Evolutionary conservation across 805 yeast genomes (phyloP).

Genomic region (Jamesozyma gamospora): DNA sequence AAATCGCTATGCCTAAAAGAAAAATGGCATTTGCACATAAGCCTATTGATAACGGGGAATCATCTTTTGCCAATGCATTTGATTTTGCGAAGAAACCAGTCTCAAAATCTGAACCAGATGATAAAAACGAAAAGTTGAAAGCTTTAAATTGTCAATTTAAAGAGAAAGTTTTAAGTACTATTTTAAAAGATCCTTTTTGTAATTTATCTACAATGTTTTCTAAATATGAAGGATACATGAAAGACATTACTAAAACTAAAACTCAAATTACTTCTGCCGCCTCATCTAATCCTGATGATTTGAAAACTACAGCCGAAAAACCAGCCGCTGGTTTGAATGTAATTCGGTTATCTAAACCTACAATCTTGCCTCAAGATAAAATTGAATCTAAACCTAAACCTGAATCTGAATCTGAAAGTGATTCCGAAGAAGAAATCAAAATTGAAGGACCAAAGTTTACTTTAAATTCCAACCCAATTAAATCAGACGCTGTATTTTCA

Average conservation of each 20-base stretch:
- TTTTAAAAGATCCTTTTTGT: conserved; percentile 38
- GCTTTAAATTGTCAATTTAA: conserved; percentile 59
- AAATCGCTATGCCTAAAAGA: conserved; percentile 51
- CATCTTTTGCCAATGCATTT: conserved; percentile 14
- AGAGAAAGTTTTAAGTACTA: conserved; percentile 36
- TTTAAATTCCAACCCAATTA: conserved; percentile 37
- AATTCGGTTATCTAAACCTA: neutral
- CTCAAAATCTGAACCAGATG: conserved; percentile 8
- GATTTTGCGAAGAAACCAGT: conserved; percentile 5
- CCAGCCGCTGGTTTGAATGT: neutral
- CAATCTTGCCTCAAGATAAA: neutral
- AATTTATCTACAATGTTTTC: conserved; percentile 45
- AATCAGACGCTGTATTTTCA: conserved; percentile 42
- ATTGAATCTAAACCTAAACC: neutral
- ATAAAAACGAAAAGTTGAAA: conserved; percentile 40
- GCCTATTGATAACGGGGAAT: conserved; percentile 7
- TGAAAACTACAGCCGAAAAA: neutral
- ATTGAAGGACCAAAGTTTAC: conserved; percentile 67
- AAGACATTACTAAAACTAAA: conserved; percentile 18
- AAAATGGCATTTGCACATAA: conserved; percentile 24
- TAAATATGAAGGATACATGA: conserved; percentile 50
- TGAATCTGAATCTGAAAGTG: conserved; percentile 6
- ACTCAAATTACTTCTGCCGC: neutral
- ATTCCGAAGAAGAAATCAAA: conserved; percentile 47
- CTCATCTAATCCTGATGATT: neutral